Conservation (phyloP, 192 early-diverging fungal genomes). For the Obelidium mucronatum region DNA sequence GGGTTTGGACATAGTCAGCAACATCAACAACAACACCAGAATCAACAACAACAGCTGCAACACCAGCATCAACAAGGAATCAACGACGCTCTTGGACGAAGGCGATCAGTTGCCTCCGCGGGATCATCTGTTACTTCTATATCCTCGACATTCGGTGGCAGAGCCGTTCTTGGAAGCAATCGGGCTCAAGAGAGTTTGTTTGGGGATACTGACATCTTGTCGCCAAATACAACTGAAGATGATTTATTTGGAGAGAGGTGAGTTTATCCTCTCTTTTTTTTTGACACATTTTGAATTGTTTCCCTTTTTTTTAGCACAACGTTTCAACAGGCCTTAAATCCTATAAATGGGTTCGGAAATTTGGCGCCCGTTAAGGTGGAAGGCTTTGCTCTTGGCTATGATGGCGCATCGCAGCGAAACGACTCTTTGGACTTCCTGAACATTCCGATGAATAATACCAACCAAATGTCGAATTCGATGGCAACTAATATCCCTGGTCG, state of each 20-base stretch:
- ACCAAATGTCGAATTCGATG: background rate
- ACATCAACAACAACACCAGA: background rate
- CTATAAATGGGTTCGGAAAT: too few relatives aligned
- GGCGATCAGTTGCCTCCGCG: background rate
- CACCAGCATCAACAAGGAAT: background rate
- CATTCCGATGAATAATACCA: background rate
- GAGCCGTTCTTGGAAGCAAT: background rate
- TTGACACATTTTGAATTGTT: too few relatives aligned
- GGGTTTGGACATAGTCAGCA: background rate
- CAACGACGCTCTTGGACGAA: conserved; percentile 2
- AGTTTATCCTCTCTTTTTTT: too few relatives aligned
- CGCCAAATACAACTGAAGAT: conserved; percentile 3
- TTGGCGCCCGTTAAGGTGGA: too few relatives aligned
- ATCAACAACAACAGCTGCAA: background rate
- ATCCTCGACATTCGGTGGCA: conserved; percentile 10
- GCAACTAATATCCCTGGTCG: background rate
- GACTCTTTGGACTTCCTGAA: conserved; percentile 11
- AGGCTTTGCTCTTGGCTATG: too few relatives aligned
- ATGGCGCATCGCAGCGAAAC: too few relatives aligned
- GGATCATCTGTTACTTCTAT: background rate
- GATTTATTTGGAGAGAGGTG: conserved; percentile 9
- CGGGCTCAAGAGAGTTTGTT: conserved; percentile 24
- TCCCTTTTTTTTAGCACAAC: too few relatives aligned
- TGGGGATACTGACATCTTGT: conserved; percentile 28
- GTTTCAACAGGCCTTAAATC: too few relatives aligned